Evolutionary conservation across 441 rosid species (phyloP).

Genomic region (Mallotus japonicus): DNA sequence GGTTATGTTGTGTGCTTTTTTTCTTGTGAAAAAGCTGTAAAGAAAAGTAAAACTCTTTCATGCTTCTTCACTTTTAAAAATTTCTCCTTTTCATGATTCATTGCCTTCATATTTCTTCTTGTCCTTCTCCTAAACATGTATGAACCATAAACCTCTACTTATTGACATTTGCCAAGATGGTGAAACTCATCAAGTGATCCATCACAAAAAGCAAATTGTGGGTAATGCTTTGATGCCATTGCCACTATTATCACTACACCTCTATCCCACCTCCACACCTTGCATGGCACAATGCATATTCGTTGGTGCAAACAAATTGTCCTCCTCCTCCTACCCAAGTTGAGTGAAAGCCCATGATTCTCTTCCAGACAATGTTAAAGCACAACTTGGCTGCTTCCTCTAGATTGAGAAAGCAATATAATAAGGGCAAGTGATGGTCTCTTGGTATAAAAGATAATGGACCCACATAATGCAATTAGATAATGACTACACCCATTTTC

Average conservation of each 20-base stretch:
- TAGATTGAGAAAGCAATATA: constrained; percentile 5
- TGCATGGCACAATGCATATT: neutral
- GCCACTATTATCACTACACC: neutral
- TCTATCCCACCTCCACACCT: neutral
- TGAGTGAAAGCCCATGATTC: neutral
- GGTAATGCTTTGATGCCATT: neutral
- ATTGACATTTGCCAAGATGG: no score
- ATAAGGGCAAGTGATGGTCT: neutral
- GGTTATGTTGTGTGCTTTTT: neutral
- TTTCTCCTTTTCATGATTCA: neutral
- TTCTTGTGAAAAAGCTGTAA: constrained; percentile 12
- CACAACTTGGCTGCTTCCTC: neutral
- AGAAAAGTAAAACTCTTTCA: neutral
- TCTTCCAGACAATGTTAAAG: neutral
- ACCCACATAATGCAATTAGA: constrained; percentile 9
- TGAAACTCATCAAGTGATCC: no score
- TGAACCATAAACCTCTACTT: no score
- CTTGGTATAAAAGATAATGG: no score
- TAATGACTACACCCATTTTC: constrained; percentile 10
- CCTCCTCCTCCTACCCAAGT: constrained; percentile 5
- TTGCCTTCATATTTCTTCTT: no score
- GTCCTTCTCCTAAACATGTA: no score
- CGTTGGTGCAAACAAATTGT: neutral
- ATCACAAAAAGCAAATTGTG: no score
- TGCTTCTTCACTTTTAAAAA: neutral